These are phyloP conservation scores for Calendula officinalis DNA, from an alignment of 129 eudicot genomes.

Conservation along the genomic window DNA sequence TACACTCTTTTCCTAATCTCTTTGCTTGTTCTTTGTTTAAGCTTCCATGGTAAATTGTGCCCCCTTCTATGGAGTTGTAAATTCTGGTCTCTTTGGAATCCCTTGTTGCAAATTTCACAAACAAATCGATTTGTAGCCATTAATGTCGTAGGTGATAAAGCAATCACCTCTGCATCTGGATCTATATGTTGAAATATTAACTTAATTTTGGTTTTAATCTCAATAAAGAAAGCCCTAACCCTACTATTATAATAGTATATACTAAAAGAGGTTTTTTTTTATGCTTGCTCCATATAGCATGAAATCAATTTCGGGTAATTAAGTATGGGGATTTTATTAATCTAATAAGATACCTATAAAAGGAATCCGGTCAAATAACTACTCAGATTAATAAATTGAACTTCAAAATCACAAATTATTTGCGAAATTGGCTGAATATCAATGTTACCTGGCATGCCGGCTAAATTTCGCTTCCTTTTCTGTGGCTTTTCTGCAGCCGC, in stretches of 20 bases:
- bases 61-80: slow-evolving; percentile 97
- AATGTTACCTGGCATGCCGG: slow-evolving; percentile 93
- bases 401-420: background rate
- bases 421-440: background rate
- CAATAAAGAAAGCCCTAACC: background rate
- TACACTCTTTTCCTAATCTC: slow-evolving; percentile 85
- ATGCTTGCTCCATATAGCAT: slow-evolving; percentile 2
- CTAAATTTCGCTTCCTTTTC: slow-evolving; percentile 85
- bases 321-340: slow-evolving; percentile 1
- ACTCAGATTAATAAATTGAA: slow-evolving; percentile 13
- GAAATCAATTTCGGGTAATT: slow-evolving; percentile 5
- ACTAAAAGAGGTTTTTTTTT: background rate
- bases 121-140: slow-evolving; percentile 91
- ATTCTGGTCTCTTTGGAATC: slow-evolving; percentile 95
- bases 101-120: slow-evolving; percentile 93
- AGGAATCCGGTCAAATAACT: background rate
- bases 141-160: slow-evolving; percentile 87
- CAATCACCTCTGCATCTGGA: slow-evolving; percentile 99
- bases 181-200: slow-evolving; percentile 38
- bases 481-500: slow-evolving; percentile 33
- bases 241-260: slow-evolving; percentile 8
- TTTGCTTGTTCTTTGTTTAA: slow-evolving; percentile 75
- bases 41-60: slow-evolving; percentile 96
- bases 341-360: slow-evolving; percentile 9
- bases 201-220: slow-evolving; percentile 8